phyloP scores from a whole-genome alignment of 1,139 yeast species.

The Suhomyces coccinellae region DNA sequence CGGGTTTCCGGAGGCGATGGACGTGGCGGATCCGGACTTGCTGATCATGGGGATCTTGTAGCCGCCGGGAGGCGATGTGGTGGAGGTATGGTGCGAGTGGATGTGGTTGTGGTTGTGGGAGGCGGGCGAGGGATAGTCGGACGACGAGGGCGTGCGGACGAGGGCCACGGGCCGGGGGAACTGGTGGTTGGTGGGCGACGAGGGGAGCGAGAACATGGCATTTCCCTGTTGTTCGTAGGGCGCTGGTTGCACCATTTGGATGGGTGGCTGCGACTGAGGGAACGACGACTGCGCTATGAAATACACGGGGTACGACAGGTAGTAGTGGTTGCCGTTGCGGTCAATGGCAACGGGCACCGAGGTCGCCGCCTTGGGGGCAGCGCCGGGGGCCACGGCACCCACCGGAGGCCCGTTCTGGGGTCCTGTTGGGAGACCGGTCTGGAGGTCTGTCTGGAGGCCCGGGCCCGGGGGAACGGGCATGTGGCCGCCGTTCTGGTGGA shows the following conservation, averaged over 20 bases:
- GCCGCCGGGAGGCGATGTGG: conserved; percentile 8
- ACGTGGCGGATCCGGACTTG: conserved; percentile 16
- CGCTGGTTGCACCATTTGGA: conserved; percentile 3
- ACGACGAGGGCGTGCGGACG: background rate
- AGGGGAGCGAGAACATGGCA: conserved; percentile 18
- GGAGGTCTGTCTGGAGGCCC: too few species aligned
- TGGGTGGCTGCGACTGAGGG: conserved; percentile 4
- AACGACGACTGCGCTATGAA: conserved; percentile 28
- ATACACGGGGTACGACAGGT: conserved; percentile 40
- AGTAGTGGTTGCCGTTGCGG: conserved; percentile 37
- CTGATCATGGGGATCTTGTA: conserved; percentile 6
- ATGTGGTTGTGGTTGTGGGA: background rate
- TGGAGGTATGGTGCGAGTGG: conserved; percentile 4
- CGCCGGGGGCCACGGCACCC: too few species aligned
- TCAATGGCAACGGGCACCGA: conserved; percentile 35
- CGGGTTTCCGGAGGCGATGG: conserved; percentile 24
- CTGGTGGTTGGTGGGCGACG: conserved; percentile 15
- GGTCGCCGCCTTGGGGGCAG: background rate
- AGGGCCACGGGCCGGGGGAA: conserved; percentile 2
- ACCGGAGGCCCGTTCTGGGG: background rate
- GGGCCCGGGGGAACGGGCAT: too few species aligned
- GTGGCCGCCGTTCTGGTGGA: background rate
- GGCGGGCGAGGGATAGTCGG: conserved; percentile 1
- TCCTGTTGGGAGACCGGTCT: background rate
- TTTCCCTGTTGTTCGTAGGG: background rate